Evolutionary conservation across 163 green algal species (phyloP).

Genomic region (Smithsoniella earleae): DNA sequence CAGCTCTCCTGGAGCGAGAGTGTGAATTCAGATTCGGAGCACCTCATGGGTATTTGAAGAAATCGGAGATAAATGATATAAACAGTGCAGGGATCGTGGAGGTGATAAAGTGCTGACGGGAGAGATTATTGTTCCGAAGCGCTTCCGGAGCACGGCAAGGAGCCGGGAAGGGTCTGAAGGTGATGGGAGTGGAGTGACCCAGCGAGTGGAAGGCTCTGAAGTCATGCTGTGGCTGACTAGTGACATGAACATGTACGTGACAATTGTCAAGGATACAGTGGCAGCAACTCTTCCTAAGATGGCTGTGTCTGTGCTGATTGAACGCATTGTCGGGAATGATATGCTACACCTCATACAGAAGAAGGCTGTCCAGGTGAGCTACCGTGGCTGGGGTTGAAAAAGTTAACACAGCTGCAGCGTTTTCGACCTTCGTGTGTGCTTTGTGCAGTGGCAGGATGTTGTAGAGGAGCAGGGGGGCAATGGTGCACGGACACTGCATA

Average conservation of each 20-base stretch:
- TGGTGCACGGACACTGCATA: neutral
- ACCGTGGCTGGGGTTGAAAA: neutral
- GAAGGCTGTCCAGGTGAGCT: neutral
- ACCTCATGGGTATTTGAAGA: too few species aligned
- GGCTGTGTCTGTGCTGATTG: conserved; percentile 11
- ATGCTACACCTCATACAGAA: neutral
- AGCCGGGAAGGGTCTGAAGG: neutral
- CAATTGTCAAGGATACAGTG: conserved; percentile 23
- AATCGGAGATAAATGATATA: too few species aligned
- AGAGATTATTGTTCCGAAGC: conserved; percentile 5
- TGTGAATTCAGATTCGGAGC: too few species aligned
- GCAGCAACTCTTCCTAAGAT: conserved; percentile 25
- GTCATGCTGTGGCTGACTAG: conserved; percentile 23
- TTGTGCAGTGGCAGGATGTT: conserved; percentile 3
- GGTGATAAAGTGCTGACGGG: neutral
- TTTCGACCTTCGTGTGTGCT: too few species aligned
- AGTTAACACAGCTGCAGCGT: too few species aligned
- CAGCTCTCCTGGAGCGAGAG: too few species aligned
- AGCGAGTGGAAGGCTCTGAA: neutral
- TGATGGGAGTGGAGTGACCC: neutral
- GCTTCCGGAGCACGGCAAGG: neutral
- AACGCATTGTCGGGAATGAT: conserved; percentile 21
- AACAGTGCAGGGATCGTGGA: neutral
- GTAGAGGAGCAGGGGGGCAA: neutral
- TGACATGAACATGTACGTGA: conserved; percentile 31